A percentile compares a stretch with the other conserved stretches of the same genome.
These are phyloP conservation scores for Paraphysoderma sedebokerense DNA, from an alignment of 371 early-diverging fungal species.

Conservation along the genomic window DNA sequence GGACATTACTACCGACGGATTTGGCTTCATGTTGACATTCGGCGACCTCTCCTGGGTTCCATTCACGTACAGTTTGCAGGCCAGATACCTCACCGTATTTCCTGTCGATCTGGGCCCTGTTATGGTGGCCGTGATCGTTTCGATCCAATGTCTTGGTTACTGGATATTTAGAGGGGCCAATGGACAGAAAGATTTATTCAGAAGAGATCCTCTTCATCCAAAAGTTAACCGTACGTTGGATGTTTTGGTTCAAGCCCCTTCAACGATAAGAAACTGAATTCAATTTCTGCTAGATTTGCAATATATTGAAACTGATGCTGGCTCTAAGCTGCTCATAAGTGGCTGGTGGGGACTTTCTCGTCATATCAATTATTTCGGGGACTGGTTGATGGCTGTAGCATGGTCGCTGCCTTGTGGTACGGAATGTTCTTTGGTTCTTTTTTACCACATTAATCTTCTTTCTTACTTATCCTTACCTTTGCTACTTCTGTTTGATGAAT, in stretches of 20 bases:
- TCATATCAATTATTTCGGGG: constrained; percentile 84
- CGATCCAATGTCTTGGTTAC: constrained; percentile 44
- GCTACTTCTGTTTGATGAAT: background rate
- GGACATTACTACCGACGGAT: constrained; percentile 82
- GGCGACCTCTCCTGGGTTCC: constrained; percentile 85
- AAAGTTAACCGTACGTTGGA: constrained; percentile 27
- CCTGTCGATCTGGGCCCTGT: constrained; percentile 29
- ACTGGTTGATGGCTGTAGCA: constrained; percentile 69
- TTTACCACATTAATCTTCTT: background rate
- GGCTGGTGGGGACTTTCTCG: constrained; percentile 90
- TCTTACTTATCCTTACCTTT: no score
- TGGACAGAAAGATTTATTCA: constrained; percentile 69
- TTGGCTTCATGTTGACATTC: constrained; percentile 82
- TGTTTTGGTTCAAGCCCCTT: background rate
- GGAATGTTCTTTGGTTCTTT: background rate
- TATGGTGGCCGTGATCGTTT: constrained; percentile 24
- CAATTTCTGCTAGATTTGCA: constrained; percentile 38
- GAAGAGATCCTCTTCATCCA: constrained; percentile 49
- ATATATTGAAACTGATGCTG: constrained; percentile 61
- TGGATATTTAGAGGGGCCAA: constrained; percentile 76
- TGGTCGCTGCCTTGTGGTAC: constrained; percentile 59
- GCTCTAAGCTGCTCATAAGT: constrained; percentile 54
- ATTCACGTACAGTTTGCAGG: constrained; percentile 71
- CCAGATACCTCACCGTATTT: constrained; percentile 57
- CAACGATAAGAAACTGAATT: background rate